A percentile compares a stretch with the other conserved stretches of the same genome.
Conservation (phyloP, 768 basidiomycete species). For the Mycena rosella region DNA sequence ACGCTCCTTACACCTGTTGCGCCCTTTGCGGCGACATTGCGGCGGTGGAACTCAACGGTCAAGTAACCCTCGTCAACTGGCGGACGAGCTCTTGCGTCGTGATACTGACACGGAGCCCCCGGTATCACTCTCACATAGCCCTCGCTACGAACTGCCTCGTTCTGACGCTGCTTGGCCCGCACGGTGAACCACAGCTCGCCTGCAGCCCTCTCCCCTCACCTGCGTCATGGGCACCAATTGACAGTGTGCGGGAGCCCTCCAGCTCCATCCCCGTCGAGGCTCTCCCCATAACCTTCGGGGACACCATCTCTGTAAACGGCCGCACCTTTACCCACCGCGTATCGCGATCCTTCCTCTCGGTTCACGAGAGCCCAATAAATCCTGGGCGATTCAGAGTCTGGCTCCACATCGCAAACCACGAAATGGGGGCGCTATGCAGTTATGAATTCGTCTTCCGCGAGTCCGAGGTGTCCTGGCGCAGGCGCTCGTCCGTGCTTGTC, state of each 20-base stretch:
- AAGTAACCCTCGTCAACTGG: slow-evolving; percentile 16
- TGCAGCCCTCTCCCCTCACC: background rate
- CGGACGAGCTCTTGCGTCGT: slow-evolving; percentile 5
- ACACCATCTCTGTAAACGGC: background rate
- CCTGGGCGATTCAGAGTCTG: background rate
- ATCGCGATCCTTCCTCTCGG: background rate
- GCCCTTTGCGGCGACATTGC: slow-evolving; percentile 5
- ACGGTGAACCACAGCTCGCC: background rate
- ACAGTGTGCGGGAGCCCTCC: background rate
- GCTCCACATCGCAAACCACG: background rate
- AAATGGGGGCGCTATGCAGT: background rate
- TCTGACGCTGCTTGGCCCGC: background rate
- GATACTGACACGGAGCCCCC: background rate
- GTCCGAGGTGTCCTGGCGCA: background rate
- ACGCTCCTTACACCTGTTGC: background rate
- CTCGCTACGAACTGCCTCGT: slow-evolving; percentile 2
- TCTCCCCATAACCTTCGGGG: background rate
- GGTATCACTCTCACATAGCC: background rate
- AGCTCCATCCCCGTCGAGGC: background rate
- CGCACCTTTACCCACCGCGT: background rate
- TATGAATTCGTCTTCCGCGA: background rate
- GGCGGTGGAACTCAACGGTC: background rate
- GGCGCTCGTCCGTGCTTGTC: background rate
- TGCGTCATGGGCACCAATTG: slow-evolving; percentile 1
- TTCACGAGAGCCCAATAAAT: background rate